Percentiles rank a stretch among this genome's conserved stretches.
These are phyloP conservation scores for Phytophthora rubi DNA, from an alignment of 352 stramenopile genomes.

Conservation along the genomic window DNA sequence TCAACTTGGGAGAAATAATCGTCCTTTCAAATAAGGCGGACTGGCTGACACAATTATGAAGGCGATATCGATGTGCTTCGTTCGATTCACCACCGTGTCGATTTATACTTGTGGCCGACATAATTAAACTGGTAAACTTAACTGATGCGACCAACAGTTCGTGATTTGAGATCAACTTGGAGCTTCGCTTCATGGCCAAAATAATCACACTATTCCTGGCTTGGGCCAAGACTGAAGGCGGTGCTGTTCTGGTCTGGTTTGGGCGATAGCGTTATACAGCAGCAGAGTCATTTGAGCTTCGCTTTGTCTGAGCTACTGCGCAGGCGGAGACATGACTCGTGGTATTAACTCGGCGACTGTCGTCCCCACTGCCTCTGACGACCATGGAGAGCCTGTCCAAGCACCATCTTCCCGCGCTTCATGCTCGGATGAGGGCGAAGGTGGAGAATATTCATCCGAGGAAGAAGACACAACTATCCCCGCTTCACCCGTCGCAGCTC, in stretches of 20 bases:
- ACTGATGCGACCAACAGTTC: neutral
- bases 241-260: slow-evolving; percentile 3
- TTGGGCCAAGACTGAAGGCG: neutral
- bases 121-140: too few relatives aligned
- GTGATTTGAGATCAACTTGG: neutral
- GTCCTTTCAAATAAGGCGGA: too few relatives aligned
- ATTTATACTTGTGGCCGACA: too few relatives aligned
- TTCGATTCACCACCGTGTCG: too few relatives aligned
- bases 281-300: slow-evolving; percentile 3
- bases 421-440: slow-evolving; percentile 9
- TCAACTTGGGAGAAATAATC: too few relatives aligned
- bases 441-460: slow-evolving; percentile 10
- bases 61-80: too few relatives aligned
- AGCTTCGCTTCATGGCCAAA: neutral
- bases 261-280: neutral
- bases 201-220: slow-evolving; percentile 7
- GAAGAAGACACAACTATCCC: neutral
- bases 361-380: slow-evolving; percentile 29
- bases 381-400: neutral
- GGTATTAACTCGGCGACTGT: slow-evolving; percentile 18
- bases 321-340: slow-evolving; percentile 21
- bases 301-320: neutral
- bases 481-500: neutral
- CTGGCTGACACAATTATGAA: too few relatives aligned
- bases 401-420: neutral